phyloP scores from a whole-genome alignment of 805 yeast species.

The Metschnikowia peoriensis region DNA sequence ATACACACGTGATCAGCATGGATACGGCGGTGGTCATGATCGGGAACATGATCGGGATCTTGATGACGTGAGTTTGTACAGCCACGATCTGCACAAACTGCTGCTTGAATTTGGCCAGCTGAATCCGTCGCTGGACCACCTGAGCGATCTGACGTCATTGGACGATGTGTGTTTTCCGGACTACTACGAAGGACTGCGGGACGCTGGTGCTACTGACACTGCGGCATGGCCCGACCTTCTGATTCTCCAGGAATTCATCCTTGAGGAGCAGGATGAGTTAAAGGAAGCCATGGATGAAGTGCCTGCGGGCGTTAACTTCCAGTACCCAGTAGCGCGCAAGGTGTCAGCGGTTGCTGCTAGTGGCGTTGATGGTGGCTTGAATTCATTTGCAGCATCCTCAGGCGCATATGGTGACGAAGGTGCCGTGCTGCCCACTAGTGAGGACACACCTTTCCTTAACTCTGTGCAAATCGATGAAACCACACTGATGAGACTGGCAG shows the following conservation, averaged over 20 bases:
- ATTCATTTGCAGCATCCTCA: neutral
- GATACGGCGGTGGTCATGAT: constrained; percentile 14
- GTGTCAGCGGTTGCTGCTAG: constrained; percentile 7
- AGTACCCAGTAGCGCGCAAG: constrained; percentile 30
- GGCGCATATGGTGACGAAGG: constrained; percentile 2
- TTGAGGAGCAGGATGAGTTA: constrained; percentile 54
- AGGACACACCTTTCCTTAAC: constrained; percentile 31
- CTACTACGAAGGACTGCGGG: constrained; percentile 42
- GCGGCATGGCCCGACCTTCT: constrained; percentile 79
- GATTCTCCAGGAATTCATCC: constrained; percentile 73
- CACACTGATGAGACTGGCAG: constrained; percentile 38
- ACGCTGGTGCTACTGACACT: constrained; percentile 19
- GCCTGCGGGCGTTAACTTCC: constrained; percentile 33
- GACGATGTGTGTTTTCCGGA: constrained; percentile 93
- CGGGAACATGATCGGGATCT: constrained; percentile 6
- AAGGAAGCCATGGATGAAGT: constrained; percentile 23
- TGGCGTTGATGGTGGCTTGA: neutral
- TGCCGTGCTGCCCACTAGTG: constrained; percentile 18
- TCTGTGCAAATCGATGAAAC: constrained; percentile 32
- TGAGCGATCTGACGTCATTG: constrained; percentile 67
- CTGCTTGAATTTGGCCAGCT: constrained; percentile 47
- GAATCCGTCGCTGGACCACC: constrained; percentile 63
- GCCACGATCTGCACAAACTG: constrained; percentile 8
- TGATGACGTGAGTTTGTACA: constrained; percentile 10
- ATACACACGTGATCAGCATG: constrained; percentile 32